Base-by-base conservation (phyloP, 768 basidiomycete genomes). In the Boletus rubropictus region DNA sequence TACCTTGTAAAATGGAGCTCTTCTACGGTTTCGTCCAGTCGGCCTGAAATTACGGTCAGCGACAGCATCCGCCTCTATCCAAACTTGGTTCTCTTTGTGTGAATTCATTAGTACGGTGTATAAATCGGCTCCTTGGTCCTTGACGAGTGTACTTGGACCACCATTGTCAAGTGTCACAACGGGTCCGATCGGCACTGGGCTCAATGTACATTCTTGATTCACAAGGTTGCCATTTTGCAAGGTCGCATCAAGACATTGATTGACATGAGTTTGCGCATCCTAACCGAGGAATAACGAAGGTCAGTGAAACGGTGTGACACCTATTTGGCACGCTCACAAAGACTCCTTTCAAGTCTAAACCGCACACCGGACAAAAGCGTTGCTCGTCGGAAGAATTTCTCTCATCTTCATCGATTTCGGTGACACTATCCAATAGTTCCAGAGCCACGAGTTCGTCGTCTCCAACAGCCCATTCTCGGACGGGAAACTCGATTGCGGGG, bases 1-100 rank as follows among this genome's bases (percentile, higher is more conserved):
- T 20, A 92, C 79, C 69, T 97, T 99, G 70, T 95, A 98, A 63
- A 98, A 98, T 0, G 96, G 96, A 0, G 93, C 90, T 48, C 79
- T 82, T 49, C 88, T 72, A 24, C 88, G 75, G 25, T 72, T 69
- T 24, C 74, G 73, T 46, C 78, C 78, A 7, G 65, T 72, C 2
- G 72, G 64, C 14, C 71, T 72, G 50, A 72, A 74, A 38, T 66
- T 70, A 21, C 67, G 71, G 50, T 76, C 72, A 51, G 83, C 81
- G 1, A 66, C 70, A 14, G 67, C 62, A 15, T 79, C 69, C 0
- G 84, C 92, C 63, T 90, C 87, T 58, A 84, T 86, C 93, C 94
- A 97, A 3, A 80, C 79, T 50, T 83, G 82, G 39, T 78, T 79
- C 60, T 95, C 90, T 53, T 83, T 84, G 54, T 81, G 73, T 1